Base-by-base conservation (phyloP, 768 basidiomycete species). In the Boletus coccyginus region DNA sequence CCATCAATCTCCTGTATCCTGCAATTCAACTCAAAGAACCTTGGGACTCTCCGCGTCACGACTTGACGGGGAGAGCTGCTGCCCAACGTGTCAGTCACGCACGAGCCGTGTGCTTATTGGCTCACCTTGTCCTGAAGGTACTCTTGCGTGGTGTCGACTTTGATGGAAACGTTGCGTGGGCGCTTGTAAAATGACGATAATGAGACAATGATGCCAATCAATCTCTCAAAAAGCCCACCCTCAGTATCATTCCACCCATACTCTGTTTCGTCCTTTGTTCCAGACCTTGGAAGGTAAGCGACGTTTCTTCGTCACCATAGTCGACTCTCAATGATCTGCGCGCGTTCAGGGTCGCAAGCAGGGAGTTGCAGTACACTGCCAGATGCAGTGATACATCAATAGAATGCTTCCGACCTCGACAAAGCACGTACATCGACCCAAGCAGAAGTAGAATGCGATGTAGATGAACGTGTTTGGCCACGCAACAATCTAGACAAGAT, bases 81-180 rank as follows among this genome's bases (percentile, higher is more conserved):
- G 14, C 9, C 2, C 14, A 19, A 35, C 27, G 3, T 8, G 21
- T 39, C 21, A 50, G 32, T 32, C 9, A 35, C 10, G 14, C 29
- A 33, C 16, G 31, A 16, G 14, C 16, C 1, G 12, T 10, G 8
- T 3, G 38, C 2, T 19, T 16, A 27, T 17, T 17, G 6, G 42
- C 66, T 53, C 5, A 68, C 66, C 59, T 57, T 64, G 58, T 82
- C 81, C 40, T 71, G 74, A 51, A 73, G 64, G 46, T 74, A 76
- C 55, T 84, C 83, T 38, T 82, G 78, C 46, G 77, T 82, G 7
- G 83, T 84, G 64, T 85, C 82, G 55, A 85, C 82, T 69, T 83
- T 83, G 71, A 86, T 84, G 36, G 83, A 81, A 59, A 85, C 81
- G 59, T 80, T 79, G 40, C 76, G 75, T 59, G 55, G 2, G 5